Evolutionary conservation across 169 alveolate genomes (phyloP).

Genomic region (Eimeria nieschulzi): DNA sequence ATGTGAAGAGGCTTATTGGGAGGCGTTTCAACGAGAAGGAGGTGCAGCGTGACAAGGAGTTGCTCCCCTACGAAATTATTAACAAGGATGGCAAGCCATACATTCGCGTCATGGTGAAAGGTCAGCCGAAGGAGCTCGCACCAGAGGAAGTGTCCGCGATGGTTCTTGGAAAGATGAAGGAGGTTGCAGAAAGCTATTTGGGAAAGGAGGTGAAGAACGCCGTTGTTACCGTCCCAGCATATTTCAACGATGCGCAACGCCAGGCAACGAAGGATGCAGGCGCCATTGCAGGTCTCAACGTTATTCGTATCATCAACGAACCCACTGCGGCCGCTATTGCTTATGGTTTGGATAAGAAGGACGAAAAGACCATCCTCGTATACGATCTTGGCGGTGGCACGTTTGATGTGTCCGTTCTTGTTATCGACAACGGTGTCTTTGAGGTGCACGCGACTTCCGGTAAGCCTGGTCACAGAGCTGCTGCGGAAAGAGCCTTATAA

Average conservation of each 20-base stretch:
- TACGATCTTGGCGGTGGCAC: conserved; percentile 99
- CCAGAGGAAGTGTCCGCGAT: conserved; percentile 99
- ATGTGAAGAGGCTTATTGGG: conserved; percentile 98
- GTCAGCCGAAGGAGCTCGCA: conserved; percentile 92
- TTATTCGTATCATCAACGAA: conserved; percentile 97
- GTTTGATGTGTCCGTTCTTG: conserved; percentile 98
- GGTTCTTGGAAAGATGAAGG: conserved; percentile 97
- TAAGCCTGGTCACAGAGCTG: not conserved
- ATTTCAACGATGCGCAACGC: conserved; percentile 99
- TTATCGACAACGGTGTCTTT: conserved; percentile 97
- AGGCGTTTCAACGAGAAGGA: conserved; percentile 95
- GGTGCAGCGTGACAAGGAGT: conserved; percentile 95
- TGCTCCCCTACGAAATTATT: conserved; percentile 95
- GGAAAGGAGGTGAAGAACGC: conserved; percentile 94
- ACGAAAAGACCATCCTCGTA: conserved; percentile 95
- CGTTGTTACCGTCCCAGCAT: conserved; percentile 90
- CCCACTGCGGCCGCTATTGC: conserved; percentile 99
- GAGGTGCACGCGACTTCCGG: conserved; percentile 99
- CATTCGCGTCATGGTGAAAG: conserved; percentile 93
- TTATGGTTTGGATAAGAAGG: conserved; percentile 97
- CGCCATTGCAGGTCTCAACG: conserved; percentile 98
- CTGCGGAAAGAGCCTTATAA: too few species aligned
- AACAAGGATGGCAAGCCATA: conserved; percentile 95
- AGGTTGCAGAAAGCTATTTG: conserved; percentile 96
- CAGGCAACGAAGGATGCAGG: conserved; percentile 99